Percentiles rank a stretch among this genome's conserved stretches.
These are phyloP conservation scores for Populus trichocarpa DNA, from an alignment of 441 rosid species.

Conservation along the genomic window DNA sequence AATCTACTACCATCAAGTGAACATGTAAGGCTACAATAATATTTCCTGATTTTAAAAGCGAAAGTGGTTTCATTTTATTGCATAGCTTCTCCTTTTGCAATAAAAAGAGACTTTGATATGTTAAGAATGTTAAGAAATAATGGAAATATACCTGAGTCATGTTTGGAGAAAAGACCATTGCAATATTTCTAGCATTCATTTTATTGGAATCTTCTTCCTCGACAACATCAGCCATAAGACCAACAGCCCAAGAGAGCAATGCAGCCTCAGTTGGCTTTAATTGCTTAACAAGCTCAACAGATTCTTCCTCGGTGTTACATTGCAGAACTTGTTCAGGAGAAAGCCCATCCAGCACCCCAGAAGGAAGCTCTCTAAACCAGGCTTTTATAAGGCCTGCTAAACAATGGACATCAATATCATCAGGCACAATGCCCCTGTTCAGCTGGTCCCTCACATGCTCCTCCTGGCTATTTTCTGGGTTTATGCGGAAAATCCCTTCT, in stretches of 20 bases:
- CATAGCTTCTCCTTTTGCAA: not conserved
- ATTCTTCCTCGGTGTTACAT: constrained; percentile 77
- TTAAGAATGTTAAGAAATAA: not conserved
- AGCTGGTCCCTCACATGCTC: constrained; percentile 76
- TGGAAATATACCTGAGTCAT: constrained; percentile 67
- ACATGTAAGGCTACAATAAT: not conserved
- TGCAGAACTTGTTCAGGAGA: constrained; percentile 82
- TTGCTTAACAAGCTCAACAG: constrained; percentile 60
- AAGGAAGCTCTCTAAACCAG: constrained; percentile 88
- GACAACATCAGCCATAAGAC: constrained; percentile 90
- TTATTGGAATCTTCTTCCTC: constrained; percentile 71
- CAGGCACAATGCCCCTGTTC: constrained; percentile 66
- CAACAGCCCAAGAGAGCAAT: constrained; percentile 78
- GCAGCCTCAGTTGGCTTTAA: constrained; percentile 73
- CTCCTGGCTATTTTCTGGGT: constrained; percentile 78
- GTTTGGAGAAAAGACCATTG: constrained; percentile 93
- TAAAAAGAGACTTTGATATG: not conserved
- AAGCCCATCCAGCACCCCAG: constrained; percentile 72
- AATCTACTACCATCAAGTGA: not conserved
- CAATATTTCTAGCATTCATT: constrained; percentile 85
- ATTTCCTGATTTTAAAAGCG: not conserved
- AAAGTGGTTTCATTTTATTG: not conserved
- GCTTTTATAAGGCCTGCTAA: constrained; percentile 90
- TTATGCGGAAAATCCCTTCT: constrained; percentile 84
- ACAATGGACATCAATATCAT: constrained; percentile 70